Base-by-base conservation (phyloP, 2,329 filamentous ascomycete genomes). In the Fusarium illudens region DNA sequence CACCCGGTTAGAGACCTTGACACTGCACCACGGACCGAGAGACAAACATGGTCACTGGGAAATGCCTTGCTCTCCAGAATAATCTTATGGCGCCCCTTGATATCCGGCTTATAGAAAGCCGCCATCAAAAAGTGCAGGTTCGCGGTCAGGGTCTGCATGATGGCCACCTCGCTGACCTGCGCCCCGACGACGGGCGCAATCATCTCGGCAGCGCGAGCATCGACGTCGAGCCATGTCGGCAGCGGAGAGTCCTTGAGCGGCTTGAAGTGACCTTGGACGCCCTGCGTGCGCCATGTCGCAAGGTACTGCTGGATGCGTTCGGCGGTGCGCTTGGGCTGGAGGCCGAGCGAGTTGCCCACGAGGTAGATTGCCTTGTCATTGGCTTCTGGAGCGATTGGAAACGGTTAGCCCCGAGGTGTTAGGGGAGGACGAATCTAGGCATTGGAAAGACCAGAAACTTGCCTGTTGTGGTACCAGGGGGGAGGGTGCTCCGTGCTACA, bases 41-140 rank as follows among this genome's bases (percentile, higher is more conserved):
- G 32, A 64, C 71, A 25, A 83, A 90, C 89, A 78, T 93, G 90
- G 73, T 96, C 93, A 76, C 90, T 93, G 0, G 93, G 93, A 70
- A 96, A 96, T 0, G 93, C 92, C 75, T 94, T 94, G 75, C 90
- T 90, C 76, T 96, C 92, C 13, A 94, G 83, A 50, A 95, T 89
- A 66, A 95, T 91, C 80, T 93, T 94, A 77, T 90, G 90, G 36
- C 81, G 75, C 3, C 74, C 76, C 49, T 77, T 75, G 79, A 82
- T 66, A 1, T 86, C 89, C 0, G 92, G 92, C 46, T 82, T 84
- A 77, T 94, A 95, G 79, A 95, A 95, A 75, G 90, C 91, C n/a
- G 90, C 88, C 89, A 95, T 88, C 70, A 94, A 81, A 25, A 94
- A 78, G 77, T 95, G 92, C 57, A 95, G 77, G 74, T 95, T 95